Percentiles rank a stretch among this genome's conserved stretches.
Evolutionary conservation across 2,329 filamentous ascomycete species (phyloP).

Genomic region (Aspergillus ochraceus): DNA sequence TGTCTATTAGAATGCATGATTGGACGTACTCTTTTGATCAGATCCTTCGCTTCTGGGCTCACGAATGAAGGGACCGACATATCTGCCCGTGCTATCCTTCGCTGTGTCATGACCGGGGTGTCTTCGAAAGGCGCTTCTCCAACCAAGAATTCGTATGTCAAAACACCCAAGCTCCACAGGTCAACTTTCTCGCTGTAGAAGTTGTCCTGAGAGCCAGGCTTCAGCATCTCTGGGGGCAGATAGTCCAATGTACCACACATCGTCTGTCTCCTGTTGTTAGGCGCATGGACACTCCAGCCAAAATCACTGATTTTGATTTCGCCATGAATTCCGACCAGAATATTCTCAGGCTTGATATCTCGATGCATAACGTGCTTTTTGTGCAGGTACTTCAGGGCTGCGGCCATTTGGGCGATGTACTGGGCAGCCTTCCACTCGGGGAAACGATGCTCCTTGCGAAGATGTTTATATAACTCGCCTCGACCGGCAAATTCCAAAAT

Average conservation of each 20-base stretch:
- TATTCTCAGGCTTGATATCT: slow-evolving; percentile 98
- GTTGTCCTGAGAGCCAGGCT: slow-evolving; percentile 75
- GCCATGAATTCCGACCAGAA: slow-evolving; percentile 90
- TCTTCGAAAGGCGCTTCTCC: slow-evolving; percentile 98
- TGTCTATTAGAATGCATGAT: not conserved
- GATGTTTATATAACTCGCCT: slow-evolving; percentile 85
- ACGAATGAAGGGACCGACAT: slow-evolving; percentile 92
- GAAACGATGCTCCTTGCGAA: slow-evolving; percentile 75
- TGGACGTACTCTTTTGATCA: slow-evolving; percentile 78
- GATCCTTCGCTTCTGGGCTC: slow-evolving; percentile 82
- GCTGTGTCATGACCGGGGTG: slow-evolving; percentile 88
- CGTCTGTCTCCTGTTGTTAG: slow-evolving; percentile 88
- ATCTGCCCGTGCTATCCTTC: slow-evolving; percentile 82
- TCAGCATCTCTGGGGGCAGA: slow-evolving; percentile 96
- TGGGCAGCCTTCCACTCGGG: slow-evolving; percentile 83
- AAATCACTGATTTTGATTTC: slow-evolving; percentile 99
- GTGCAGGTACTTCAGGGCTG: slow-evolving; percentile 84
- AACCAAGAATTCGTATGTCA: slow-evolving; percentile 95
- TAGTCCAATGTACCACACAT: slow-evolving; percentile 98
- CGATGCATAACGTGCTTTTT: slow-evolving; percentile 97
- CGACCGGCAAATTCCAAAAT: slow-evolving; percentile 85
- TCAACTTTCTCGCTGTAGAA: slow-evolving; percentile 96
- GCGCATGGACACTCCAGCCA: slow-evolving; percentile 96
- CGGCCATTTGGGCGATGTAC: slow-evolving; percentile 89
- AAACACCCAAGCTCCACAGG: slow-evolving; percentile 89